phyloP scores from a whole-genome alignment of 2,329 filamentous ascomycete species.

The Aspergillus cejpii region DNA sequence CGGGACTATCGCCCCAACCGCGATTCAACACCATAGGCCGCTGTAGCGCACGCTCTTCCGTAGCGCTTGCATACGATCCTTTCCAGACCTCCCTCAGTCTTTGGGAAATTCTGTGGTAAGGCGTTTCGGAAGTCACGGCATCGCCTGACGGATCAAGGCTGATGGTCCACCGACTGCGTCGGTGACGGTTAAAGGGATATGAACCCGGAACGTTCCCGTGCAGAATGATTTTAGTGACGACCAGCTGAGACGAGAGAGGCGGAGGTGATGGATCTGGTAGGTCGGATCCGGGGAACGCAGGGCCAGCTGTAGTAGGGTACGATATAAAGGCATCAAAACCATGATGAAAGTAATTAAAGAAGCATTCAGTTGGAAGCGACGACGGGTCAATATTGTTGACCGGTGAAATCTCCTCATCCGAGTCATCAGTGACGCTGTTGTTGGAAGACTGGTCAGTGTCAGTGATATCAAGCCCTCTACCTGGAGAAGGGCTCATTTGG shows the following conservation, averaged over 20 bases:
- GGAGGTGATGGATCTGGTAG: slow-evolving; percentile 26
- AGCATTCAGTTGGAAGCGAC: slow-evolving; percentile 53
- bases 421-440: slow-evolving; percentile 63
- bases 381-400: slow-evolving; percentile 56
- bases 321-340: slow-evolving; percentile 94
- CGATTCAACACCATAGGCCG: slow-evolving; percentile 77
- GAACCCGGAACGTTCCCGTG: slow-evolving; percentile 94
- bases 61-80: slow-evolving; percentile 52
- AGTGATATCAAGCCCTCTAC: slow-evolving; percentile 40
- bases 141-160: slow-evolving; percentile 41
- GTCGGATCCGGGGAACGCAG: slow-evolving; percentile 52
- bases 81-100: slow-evolving; percentile 65
- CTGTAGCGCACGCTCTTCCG: slow-evolving; percentile 50
- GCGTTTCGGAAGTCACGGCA: slow-evolving; percentile 65
- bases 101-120: slow-evolving; percentile 65
- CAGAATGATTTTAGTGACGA: slow-evolving; percentile 84
- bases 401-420: slow-evolving; percentile 52
- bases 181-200: slow-evolving; percentile 92
- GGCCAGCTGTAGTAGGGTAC: slow-evolving; percentile 59
- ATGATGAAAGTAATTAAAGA: slow-evolving; percentile 96
- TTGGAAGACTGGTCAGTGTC: slow-evolving; percentile 71
- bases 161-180: slow-evolving; percentile 81
- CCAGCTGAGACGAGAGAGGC: slow-evolving; percentile 54
- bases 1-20: slow-evolving; percentile 85
- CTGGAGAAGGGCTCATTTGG: slow-evolving; percentile 32